Evolutionary conservation across 805 yeast species (phyloP).

Genomic region (Kodamaea kaohsiungensis): DNA sequence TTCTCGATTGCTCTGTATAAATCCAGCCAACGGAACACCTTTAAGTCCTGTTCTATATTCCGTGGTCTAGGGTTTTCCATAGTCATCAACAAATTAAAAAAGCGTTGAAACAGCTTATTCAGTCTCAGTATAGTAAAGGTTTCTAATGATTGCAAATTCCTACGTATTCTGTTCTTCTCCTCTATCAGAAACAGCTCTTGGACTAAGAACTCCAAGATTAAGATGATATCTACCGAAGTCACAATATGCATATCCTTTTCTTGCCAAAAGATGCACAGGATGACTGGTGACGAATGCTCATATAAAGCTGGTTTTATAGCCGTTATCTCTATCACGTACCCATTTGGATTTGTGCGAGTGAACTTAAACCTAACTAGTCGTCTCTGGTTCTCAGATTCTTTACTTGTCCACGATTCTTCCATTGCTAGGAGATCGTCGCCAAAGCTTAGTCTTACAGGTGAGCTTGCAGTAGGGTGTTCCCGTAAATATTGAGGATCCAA

Average conservation of each 20-base stretch:
- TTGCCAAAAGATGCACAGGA: conserved; percentile 62
- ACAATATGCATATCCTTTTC: conserved; percentile 49
- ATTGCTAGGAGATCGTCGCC: conserved; percentile 35
- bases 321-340: conserved; percentile 34
- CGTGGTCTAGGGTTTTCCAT: conserved; percentile 66
- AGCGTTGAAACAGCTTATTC: conserved; percentile 23
- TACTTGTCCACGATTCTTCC: conserved; percentile 47
- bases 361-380: conserved; percentile 51
- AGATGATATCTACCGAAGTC: conserved; percentile 65
- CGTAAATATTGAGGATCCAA: conserved; percentile 19
- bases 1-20: conserved; percentile 54
- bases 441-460: conserved; percentile 29
- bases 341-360: conserved; percentile 33
- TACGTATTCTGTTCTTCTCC: conserved; percentile 67
- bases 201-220: conserved; percentile 56
- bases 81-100: conserved; percentile 51
- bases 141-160: conserved; percentile 63
- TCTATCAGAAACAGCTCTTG: conserved; percentile 58
- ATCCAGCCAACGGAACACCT: conserved; percentile 61
- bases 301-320: conserved; percentile 36
- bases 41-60: conserved; percentile 69
- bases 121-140: conserved; percentile 60
- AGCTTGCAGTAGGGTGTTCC: conserved; percentile 18
- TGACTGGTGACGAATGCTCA: conserved; percentile 45
- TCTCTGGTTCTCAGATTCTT: conserved; percentile 43